Evolutionary conservation across 768 basidiomycete species (phyloP), one percentile per base, ranked within the genome.

Genomic region (Mycena olivaceomarginata): DNA sequence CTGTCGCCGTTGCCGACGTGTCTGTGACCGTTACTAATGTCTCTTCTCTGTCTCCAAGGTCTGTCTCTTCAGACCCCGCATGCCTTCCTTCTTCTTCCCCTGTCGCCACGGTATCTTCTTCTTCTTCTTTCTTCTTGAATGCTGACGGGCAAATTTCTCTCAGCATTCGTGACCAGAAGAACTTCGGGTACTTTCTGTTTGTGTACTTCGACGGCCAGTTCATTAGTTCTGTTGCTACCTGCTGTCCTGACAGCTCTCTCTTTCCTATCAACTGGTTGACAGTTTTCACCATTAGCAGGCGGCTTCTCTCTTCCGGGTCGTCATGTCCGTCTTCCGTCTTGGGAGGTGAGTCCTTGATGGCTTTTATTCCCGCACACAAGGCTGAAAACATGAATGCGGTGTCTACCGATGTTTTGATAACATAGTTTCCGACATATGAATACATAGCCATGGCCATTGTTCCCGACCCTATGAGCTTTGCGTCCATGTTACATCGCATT

Each of bases 261-360:
- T 59, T 59, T 4, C 57, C 57, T 4, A 59, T 59, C 6, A 59
- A 13, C 31, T 59, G 57, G 13, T 59, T 59, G 4, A 59, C 57
- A 20, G 57, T 59, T 20, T 59, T 59, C 57, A 59, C 57, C 57
- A 59, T 59, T 7, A 59, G 31, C 10, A 59, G 57, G 25, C 57
- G 10, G 31, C 57, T 59, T 7, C 57, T 10, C 13, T 59, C 57
- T 6, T 12, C 4, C 7, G 3, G 3, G 15, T 59, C 31, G 10
- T 37, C 7, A 4, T 31, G 4, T 4, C 57, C 31, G 4, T 59
- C 57, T 37, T 25, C 25, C 13, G 57, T 37, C 31, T 4, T 59
- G 3, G 57, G 57, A 3, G 57, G 57, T 13, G 13, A 37, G 7
- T 59, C 31, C 18, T 25, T 37, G 4, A 59, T 31, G 3, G 57